Base-by-base conservation (phyloP, 441 rosid genomes). In the Jatropha podagrica region DNA sequence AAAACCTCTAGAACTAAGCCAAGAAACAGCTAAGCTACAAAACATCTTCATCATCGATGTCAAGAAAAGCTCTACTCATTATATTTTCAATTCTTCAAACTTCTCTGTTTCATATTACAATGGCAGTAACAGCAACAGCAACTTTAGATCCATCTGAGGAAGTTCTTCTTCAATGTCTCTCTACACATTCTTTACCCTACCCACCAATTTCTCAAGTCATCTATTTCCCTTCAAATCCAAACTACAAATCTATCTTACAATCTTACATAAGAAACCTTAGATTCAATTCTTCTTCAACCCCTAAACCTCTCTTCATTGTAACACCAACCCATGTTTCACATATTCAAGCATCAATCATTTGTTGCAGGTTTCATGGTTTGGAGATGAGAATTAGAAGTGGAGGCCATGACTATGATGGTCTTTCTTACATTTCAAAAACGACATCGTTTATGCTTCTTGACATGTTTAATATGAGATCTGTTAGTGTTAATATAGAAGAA, bases 351-450 rank as follows among this genome's bases (percentile, higher is more conserved):
- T 84, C 93, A 4, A 83, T 90, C 1, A 55, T 71, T 12, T 90
- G 93, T 77, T 76, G 86, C 44, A 85, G 74, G 60, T 40, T 69
- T 4, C 58, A 81, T 7, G 85, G 85, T 4, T 78, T 76, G 10
- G 74, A 64, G 40, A 71, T 92, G 37, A 83, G 89, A 71, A 84
- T 89, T 75, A 83, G 92, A 0, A 89, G 97, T 56, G 93, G 92
- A 0, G 95, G 91, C 23, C 97, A 89, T 42, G 93, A 90, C 51
- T 88, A 79, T 68, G 92, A 87, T n/a, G 95, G 92, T 8, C 76
- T 90, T 61, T 90, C 92, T 1, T 90, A 88, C 68, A 75, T 78
- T 55, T 83, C 88, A 54, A 46, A 48, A 20, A 12, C 44, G 0
- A 85, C 86, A 26, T 44, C 48, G 0, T 77, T 88, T 68, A 71